These are phyloP conservation scores for Fusarium nelsonii DNA, from an alignment of 2,329 filamentous ascomycete species.

Conservation along the genomic window DNA sequence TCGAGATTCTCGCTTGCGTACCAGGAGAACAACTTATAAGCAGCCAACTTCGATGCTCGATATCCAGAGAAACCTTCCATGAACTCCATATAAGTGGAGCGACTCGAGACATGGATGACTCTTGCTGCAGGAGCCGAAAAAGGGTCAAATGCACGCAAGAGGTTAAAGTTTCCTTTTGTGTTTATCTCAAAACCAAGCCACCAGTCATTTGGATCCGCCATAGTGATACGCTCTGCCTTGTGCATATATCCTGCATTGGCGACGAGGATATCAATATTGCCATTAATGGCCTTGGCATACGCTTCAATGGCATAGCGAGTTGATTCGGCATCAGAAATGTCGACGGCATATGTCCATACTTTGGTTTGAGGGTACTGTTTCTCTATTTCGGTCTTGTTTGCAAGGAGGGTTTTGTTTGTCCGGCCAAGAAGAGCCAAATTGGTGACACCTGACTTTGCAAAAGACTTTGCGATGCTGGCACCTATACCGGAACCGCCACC, in stretches of 20 bases:
- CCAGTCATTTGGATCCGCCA: constrained; percentile 42
- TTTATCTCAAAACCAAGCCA: constrained; percentile 49
- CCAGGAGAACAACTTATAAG: constrained; percentile 57
- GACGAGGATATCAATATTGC: constrained; percentile 55
- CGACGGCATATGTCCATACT: constrained; percentile 50
- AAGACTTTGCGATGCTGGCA: constrained; percentile 71
- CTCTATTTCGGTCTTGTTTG: constrained; percentile 50
- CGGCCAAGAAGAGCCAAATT: constrained; percentile 58
- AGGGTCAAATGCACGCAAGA: constrained; percentile 47
- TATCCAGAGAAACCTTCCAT: constrained; percentile 53
- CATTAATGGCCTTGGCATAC: constrained; percentile 41
- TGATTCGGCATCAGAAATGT: constrained; percentile 49
- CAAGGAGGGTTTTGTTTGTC: constrained; percentile 49
- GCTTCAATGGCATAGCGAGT: constrained; percentile 27
- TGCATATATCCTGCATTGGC: constrained; percentile 50
- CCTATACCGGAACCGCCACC: constrained; percentile 74
- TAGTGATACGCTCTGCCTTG: constrained; percentile 20
- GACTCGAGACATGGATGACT: constrained; percentile 44
- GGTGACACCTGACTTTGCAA: constrained; percentile 56
- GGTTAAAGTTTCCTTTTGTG: constrained; percentile 49
- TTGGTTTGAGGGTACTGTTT: constrained; percentile 68
- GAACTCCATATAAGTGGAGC: constrained; percentile 43
- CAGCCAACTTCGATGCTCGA: constrained; percentile 57
- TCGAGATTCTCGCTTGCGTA: constrained; percentile 56
- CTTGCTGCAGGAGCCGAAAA: constrained; percentile 46